phyloP scores from a whole-genome alignment of 1,284 basidiomycete species.

The Puccinia brachypodii region DNA sequence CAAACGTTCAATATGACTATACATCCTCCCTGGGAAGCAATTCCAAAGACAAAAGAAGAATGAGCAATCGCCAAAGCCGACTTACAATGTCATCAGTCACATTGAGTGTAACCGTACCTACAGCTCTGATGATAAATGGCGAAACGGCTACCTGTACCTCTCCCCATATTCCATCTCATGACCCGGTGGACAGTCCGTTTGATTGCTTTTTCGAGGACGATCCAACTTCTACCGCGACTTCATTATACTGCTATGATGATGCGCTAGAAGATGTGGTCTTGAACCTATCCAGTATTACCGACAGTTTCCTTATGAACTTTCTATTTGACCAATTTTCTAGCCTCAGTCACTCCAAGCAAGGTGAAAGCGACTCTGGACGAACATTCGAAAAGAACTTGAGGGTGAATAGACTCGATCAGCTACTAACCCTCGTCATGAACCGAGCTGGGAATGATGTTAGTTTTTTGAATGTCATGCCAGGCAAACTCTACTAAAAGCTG shows the following conservation, averaged over 20 bases:
- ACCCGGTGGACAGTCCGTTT: background rate
- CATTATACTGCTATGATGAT: conserved; percentile 19
- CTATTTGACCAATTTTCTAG: conserved; percentile 24
- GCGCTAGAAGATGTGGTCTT: conserved; percentile 11
- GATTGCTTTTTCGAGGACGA: conserved; percentile 3
- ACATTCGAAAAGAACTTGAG: conserved; percentile 28
- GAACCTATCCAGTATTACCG: background rate
- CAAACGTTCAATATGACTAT: background rate
- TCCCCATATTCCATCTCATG: background rate
- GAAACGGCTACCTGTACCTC: background rate
- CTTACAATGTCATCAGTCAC: background rate
- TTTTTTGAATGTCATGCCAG: background rate
- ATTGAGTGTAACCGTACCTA: conserved; percentile 27
- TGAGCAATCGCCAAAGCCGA: background rate
- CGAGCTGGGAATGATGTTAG: conserved; percentile 24
- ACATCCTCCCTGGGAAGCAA: background rate
- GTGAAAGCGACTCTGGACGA: background rate
- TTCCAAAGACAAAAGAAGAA: background rate
- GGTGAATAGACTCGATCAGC: conserved; percentile 2
- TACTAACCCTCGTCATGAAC: conserved; percentile 35
- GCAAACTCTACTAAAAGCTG: background rate
- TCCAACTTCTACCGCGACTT: background rate
- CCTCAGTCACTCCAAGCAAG: conserved; percentile 12
- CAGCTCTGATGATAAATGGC: conserved; percentile 10
- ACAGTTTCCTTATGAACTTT: conserved; percentile 29